Evolutionary conservation across 2,329 filamentous ascomycete genomes (phyloP).

Genomic region (Epicoccum sorghinum): DNA sequence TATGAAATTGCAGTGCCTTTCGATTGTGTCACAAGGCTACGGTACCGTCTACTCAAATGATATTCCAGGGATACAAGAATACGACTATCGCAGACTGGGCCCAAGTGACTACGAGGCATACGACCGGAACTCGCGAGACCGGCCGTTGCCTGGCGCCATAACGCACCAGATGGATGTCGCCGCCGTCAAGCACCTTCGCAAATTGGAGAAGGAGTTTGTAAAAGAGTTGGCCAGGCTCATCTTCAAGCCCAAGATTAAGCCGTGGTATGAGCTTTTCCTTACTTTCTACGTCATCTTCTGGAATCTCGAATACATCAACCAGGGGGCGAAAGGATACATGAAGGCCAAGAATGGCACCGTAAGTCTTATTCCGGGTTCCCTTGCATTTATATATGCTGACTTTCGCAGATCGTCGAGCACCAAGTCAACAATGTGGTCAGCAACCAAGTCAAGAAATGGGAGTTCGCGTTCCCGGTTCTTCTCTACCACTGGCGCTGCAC

Average conservation of each 20-base stretch:
- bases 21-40: slow-evolving; percentile 46
- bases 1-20: slow-evolving; percentile 43
- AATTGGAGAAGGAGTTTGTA: slow-evolving; percentile 37
- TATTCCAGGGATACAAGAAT: slow-evolving; percentile 41
- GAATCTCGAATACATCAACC: slow-evolving; percentile 47
- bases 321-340: slow-evolving; percentile 42
- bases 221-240: slow-evolving; percentile 39
- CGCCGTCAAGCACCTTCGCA: slow-evolving; percentile 40
- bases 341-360: slow-evolving; percentile 44
- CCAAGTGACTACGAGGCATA: slow-evolving; percentile 44
- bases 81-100: slow-evolving; percentile 39
- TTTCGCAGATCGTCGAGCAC: slow-evolving; percentile 33
- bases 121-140: slow-evolving; percentile 39
- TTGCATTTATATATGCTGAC: slow-evolving; percentile 17
- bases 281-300: slow-evolving; percentile 45
- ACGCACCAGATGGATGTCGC: slow-evolving; percentile 47
- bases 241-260: slow-evolving; percentile 43
- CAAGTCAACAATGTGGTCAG: slow-evolving; percentile 43
- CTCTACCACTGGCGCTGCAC: slow-evolving; percentile 42
- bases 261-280: slow-evolving; percentile 47
- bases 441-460: slow-evolving; percentile 44
- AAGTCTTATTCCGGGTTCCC: slow-evolving; percentile 17
- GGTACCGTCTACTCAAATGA: slow-evolving; percentile 41
- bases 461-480: slow-evolving; percentile 40
- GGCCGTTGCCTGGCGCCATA: slow-evolving; percentile 44